Percentiles rank a stretch among this genome's conserved stretches.
These are phyloP conservation scores for Aspergillus nanangensis DNA, from an alignment of 495 filamentous ascomycete genomes.

Conservation along the genomic window DNA sequence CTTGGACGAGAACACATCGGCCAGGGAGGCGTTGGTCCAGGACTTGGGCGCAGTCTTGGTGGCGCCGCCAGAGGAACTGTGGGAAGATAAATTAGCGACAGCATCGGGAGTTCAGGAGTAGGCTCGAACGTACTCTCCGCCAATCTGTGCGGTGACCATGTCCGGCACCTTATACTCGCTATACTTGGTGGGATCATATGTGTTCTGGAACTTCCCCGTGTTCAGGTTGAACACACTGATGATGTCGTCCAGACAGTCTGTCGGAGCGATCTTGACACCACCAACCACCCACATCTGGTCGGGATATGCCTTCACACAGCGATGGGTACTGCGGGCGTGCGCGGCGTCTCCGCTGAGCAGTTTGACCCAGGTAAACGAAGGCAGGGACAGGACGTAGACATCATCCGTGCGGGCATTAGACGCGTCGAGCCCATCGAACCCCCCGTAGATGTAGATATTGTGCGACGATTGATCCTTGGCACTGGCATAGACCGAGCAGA, in stretches of 20 bases:
- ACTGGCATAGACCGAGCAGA: conserved; percentile 61
- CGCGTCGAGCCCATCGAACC: conserved; percentile 49
- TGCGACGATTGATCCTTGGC: conserved; percentile 58
- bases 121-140: conserved; percentile 55
- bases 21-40: conserved; percentile 49
- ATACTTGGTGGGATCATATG: conserved; percentile 56
- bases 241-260: conserved; percentile 50
- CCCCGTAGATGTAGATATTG: conserved; percentile 76
- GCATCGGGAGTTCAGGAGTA: conserved; percentile 9
- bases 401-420: conserved; percentile 50
- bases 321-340: conserved; percentile 57
- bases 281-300: conserved; percentile 73
- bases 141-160: conserved; percentile 53
- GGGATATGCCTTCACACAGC: conserved; percentile 63
- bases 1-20: conserved; percentile 45
- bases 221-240: conserved; percentile 64
- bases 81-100: conserved; percentile 9
- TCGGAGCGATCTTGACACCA: conserved; percentile 30
- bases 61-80: conserved; percentile 48
- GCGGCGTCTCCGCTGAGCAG: conserved; percentile 40
- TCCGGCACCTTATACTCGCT: conserved; percentile 58
- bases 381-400: conserved; percentile 70
- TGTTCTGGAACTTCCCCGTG: conserved; percentile 47
- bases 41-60: conserved; percentile 44
- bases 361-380: conserved; percentile 72